Percentiles rank a stretch among this genome's conserved stretches.
These are phyloP conservation scores for Hymenoscyphus fructigenus DNA, from an alignment of 2,329 filamentous ascomycete genomes.

Conservation along the genomic window DNA sequence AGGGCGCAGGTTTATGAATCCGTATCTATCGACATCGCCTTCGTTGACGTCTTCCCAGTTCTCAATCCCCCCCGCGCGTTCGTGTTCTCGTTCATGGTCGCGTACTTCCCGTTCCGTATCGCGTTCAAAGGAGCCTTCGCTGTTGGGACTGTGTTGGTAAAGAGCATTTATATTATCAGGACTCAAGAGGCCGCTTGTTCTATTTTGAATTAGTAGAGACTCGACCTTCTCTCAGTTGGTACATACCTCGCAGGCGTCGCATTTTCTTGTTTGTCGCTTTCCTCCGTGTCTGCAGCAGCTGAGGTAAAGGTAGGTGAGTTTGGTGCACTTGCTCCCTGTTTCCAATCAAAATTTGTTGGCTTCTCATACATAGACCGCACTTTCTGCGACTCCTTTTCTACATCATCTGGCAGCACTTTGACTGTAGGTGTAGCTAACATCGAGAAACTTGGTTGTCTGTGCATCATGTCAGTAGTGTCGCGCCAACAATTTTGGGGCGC, in stretches of 20 bases:
- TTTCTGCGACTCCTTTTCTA: slow-evolving; percentile 37
- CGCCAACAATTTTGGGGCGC: neutral
- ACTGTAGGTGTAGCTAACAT: slow-evolving; percentile 29
- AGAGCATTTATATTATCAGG: slow-evolving; percentile 13
- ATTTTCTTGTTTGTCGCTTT: neutral
- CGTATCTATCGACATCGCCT: slow-evolving; percentile 64
- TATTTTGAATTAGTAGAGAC: slow-evolving; percentile 22
- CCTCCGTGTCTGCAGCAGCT: neutral
- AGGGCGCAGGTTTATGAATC: slow-evolving; percentile 57
- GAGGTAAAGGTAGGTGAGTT: neutral
- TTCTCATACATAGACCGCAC: slow-evolving; percentile 39
- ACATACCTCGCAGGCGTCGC: slow-evolving; percentile 16
- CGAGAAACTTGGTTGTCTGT: slow-evolving; percentile 33
- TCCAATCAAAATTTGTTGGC: slow-evolving; percentile 29
- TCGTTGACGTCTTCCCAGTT: slow-evolving; percentile 66
- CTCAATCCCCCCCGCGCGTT: slow-evolving; percentile 60
- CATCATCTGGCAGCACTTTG: slow-evolving; percentile 32
- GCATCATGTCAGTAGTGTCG: slow-evolving; percentile 18
- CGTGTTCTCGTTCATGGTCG: slow-evolving; percentile 39
- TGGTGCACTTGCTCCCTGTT: slow-evolving; percentile 22
- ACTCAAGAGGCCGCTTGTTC: slow-evolving; percentile 24
- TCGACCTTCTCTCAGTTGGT: neutral
- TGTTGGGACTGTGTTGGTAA: slow-evolving; percentile 24
- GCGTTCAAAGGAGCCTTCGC: slow-evolving; percentile 21
- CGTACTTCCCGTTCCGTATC: slow-evolving; percentile 7